A percentile compares a stretch with the other conserved stretches of the same genome.
phyloP scores from a whole-genome alignment of 2,329 filamentous ascomycete species.

The Nigrograna mackinnonii region DNA sequence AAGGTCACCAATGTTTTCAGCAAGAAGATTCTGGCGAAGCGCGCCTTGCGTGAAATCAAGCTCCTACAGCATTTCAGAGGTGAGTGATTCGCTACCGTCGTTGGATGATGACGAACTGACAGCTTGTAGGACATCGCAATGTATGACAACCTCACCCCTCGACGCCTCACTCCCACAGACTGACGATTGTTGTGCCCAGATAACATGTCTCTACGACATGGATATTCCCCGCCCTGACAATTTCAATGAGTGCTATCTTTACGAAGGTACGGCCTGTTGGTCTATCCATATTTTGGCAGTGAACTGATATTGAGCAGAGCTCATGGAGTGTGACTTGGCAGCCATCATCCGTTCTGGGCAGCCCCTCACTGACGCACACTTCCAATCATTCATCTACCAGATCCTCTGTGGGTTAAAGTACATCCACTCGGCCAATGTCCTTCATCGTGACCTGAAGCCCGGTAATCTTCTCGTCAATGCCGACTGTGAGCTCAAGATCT shows the following conservation, averaged over 20 bases:
- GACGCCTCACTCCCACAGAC: constrained; percentile 19
- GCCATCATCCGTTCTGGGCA: constrained; percentile 98
- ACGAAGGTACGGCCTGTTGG: constrained; percentile 70
- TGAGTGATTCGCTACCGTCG: constrained; percentile 14
- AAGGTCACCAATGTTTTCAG: constrained; percentile 99
- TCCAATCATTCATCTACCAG: constrained; percentile 99
- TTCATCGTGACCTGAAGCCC: constrained; percentile 96
- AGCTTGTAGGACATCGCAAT: constrained; percentile 49
- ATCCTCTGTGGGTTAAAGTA: constrained; percentile 99
- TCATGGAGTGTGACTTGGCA: constrained; percentile 98
- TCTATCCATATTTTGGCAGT: constrained; percentile 1
- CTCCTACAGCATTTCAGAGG: constrained; percentile 92
- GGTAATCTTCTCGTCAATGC: constrained; percentile 97
- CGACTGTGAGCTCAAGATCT: constrained; percentile 99
- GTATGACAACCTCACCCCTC: constrained; percentile 44
- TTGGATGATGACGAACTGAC: constrained; percentile 21
- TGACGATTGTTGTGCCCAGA: constrained; percentile 61
- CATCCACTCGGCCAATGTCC: constrained; percentile 96
- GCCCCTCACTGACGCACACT: constrained; percentile 95
- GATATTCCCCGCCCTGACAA: constrained; percentile 96
- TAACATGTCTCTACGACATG: constrained; percentile 99
- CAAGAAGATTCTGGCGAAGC: constrained; percentile 99
- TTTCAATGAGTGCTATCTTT: constrained; percentile 99
- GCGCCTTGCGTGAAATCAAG: constrained; percentile 97
- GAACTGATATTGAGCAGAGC: constrained; percentile 61